Evolutionary conservation across 2,329 filamentous ascomycete genomes (phyloP).

Genomic region (Apiospora sp.): DNA sequence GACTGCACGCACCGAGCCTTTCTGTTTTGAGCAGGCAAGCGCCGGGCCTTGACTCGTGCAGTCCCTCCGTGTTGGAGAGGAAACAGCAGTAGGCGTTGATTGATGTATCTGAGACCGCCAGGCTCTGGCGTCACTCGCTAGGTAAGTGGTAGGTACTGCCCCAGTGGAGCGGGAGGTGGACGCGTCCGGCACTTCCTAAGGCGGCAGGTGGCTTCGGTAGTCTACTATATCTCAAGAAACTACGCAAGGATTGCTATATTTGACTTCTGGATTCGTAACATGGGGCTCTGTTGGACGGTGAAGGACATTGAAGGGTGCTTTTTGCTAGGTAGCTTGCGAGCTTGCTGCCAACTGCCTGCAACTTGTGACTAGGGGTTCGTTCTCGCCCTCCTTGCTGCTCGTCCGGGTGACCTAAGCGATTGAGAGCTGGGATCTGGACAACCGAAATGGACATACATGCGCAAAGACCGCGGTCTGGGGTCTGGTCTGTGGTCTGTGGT

Average conservation of each 20-base stretch:
- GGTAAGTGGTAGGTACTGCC: neutral
- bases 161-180: neutral
- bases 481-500: too few relatives aligned
- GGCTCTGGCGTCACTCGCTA: neutral
- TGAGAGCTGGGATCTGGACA: neutral
- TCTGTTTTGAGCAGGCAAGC: conserved; percentile 12
- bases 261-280: conserved; percentile 9
- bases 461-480: neutral
- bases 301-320: too few relatives aligned
- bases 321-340: neutral
- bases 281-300: neutral
- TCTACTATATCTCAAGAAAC: conserved; percentile 12
- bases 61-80: neutral
- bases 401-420: neutral
- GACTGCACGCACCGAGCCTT: conserved; percentile 8
- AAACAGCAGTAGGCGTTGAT: neutral
- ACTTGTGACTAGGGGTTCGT: neutral
- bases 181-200: conserved; percentile 15
- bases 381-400: neutral
- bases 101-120: conserved; percentile 3
- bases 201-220: conserved; percentile 6
- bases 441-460: conserved; percentile 3
- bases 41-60: neutral
- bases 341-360: conserved; percentile 1
- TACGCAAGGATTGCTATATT: conserved; percentile 5